Evolutionary conservation across 208 protist species (phyloP).

Genomic region (Pavlovales sp.): DNA sequence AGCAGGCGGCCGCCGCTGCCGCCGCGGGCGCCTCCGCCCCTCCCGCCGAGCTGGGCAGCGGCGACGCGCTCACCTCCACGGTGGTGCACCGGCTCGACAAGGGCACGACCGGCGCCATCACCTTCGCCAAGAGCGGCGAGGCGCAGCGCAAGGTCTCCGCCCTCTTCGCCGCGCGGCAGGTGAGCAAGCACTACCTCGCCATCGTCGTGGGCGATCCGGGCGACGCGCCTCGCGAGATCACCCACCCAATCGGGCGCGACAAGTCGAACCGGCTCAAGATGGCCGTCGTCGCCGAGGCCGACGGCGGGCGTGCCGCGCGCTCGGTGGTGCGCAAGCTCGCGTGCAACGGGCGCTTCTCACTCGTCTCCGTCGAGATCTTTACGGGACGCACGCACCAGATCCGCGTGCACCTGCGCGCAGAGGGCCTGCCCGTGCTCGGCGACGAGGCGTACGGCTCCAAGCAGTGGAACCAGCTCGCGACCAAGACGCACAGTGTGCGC

Average conservation of each 20-base stretch:
- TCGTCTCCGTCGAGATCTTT: not conserved
- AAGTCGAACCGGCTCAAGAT: not conserved
- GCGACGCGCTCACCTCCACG: too few relatives aligned
- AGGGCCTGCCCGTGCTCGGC: not conserved
- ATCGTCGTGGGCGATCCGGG: not conserved
- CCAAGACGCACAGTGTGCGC: not conserved
- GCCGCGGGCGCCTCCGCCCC: not conserved
- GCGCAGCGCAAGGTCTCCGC: not conserved
- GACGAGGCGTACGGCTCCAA: not conserved
- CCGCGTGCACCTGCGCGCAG: not conserved
- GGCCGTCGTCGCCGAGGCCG: not conserved
- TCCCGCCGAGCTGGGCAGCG: too few relatives aligned
- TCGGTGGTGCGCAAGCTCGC: not conserved
- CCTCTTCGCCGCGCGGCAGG: not conserved
- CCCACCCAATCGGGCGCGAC: not conserved
- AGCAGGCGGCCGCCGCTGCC: not conserved
- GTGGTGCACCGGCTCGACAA: constrained; percentile 21
- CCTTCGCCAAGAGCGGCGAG: not conserved
- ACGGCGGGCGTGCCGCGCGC: not conserved
- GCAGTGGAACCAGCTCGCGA: not conserved
- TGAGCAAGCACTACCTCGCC: not conserved
- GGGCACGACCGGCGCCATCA: not conserved
- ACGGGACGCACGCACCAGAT: constrained; percentile 25
- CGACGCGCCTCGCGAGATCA: not conserved
- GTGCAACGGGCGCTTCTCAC: not conserved